Evolutionary conservation across 129 eudicot genomes (phyloP).

Genomic region (Tagetes erecta): DNA sequence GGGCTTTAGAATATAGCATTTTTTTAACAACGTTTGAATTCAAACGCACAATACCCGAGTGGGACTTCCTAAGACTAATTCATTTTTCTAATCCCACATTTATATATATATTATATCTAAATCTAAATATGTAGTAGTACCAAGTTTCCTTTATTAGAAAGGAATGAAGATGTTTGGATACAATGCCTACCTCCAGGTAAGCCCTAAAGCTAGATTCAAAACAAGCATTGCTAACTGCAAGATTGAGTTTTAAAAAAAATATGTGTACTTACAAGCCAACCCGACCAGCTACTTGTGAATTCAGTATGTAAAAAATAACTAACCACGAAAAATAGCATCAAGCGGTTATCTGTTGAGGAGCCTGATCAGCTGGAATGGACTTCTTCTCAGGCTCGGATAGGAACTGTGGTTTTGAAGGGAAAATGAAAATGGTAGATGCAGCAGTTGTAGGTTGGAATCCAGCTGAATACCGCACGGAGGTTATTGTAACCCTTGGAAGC

Average conservation of each 20-base stretch:
- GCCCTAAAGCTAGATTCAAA: constrained; percentile 24
- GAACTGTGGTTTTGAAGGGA: constrained; percentile 75
- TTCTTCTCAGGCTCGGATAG: constrained; percentile 31
- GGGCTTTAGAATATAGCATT: too few relatives aligned
- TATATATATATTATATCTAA: background rate
- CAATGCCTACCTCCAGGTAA: constrained; percentile 24
- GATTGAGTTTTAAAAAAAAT: background rate
- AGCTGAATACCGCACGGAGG: constrained; percentile 71
- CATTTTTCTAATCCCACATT: background rate
- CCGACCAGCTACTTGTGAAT: constrained; percentile 12
- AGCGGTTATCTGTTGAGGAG: constrained; percentile 28
- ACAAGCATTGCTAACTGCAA: constrained; percentile 15
- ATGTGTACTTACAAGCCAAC: constrained; percentile 25
- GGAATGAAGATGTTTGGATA: constrained; percentile 17
- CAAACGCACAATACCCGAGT: too few relatives aligned
- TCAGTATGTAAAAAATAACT: constrained; percentile 9
- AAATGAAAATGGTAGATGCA: constrained; percentile 77
- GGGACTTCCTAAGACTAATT: too few relatives aligned
- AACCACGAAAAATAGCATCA: constrained; percentile 19
- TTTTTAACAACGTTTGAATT: too few relatives aligned
- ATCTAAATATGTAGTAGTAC: background rate
- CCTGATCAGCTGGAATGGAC: constrained; percentile 38
- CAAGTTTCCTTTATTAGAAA: constrained; percentile 8
- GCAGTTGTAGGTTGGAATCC: constrained; percentile 72
- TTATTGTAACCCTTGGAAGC: constrained; percentile 75